Evolutionary conservation across 1,284 basidiomycete genomes (phyloP).

Genomic region (Neonothopanus nambi): DNA sequence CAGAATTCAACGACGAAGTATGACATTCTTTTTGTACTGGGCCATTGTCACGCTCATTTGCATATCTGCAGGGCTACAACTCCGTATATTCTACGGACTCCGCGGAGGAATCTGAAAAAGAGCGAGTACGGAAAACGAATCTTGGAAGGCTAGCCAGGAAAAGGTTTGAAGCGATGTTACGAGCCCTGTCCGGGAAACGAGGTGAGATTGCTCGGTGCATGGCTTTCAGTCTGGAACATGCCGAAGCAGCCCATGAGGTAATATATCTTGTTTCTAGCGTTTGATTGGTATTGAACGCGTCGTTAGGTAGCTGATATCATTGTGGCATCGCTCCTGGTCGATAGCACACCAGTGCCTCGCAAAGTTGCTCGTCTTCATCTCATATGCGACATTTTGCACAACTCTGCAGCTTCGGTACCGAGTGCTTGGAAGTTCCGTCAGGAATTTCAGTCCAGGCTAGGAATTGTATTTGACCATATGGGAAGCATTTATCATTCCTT

Average conservation of each 20-base stretch:
- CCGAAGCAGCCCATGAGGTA: slow-evolving; percentile 91
- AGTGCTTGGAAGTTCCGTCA: slow-evolving; percentile 94
- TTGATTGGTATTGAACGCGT: slow-evolving; percentile 13
- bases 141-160: slow-evolving; percentile 79
- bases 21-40: slow-evolving; percentile 20
- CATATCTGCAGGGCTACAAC: slow-evolving; percentile 71
- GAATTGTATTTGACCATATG: slow-evolving; percentile 90
- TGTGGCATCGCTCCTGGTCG: slow-evolving; percentile 79
- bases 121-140: slow-evolving; percentile 69
- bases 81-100: slow-evolving; percentile 95
- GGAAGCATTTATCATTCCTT: slow-evolving; percentile 92
- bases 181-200: slow-evolving; percentile 81
- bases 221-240: slow-evolving; percentile 94
- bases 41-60: slow-evolving; percentile 2
- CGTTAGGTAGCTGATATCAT: slow-evolving; percentile 83
- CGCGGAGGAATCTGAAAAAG: slow-evolving; percentile 90
- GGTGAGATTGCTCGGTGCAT: slow-evolving; percentile 93
- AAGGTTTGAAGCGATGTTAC: slow-evolving; percentile 88
- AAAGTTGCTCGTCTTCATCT: slow-evolving; percentile 95
- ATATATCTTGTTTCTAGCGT: slow-evolving; percentile 5
- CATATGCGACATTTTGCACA: slow-evolving; percentile 97
- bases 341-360: slow-evolving; percentile 89
- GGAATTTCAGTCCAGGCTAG: slow-evolving; percentile 85
- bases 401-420: slow-evolving; percentile 85
- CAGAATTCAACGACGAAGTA: slow-evolving; percentile 87